Conservation (phyloP, 148 eudicot genomes). For the Persicaria maculosa region DNA sequence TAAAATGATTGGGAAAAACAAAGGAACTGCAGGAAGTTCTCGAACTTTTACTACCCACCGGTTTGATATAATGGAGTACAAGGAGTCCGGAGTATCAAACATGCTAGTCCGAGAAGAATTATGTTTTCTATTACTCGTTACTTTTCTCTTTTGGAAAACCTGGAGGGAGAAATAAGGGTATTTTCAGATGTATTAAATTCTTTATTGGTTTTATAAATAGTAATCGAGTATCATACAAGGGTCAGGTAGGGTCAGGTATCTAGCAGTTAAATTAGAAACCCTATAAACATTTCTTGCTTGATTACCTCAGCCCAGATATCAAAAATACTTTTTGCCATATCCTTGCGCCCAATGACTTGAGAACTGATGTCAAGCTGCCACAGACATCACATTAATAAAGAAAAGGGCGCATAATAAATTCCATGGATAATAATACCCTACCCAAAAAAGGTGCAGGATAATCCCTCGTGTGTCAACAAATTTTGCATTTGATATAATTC, state of each 20-base stretch:
- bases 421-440: neutral
- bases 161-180: constrained; percentile 16
- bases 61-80: constrained; percentile 62
- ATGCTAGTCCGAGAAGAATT: constrained; percentile 20
- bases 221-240: neutral
- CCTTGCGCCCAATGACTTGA: constrained; percentile 92
- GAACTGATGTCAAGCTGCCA: constrained; percentile 59
- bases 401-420: neutral
- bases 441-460: neutral
- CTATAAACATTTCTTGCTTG: neutral
- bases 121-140: constrained; percentile 39
- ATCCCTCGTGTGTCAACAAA: neutral
- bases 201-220: neutral
- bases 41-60: constrained; percentile 44
- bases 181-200: neutral
- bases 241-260: constrained; percentile 5
- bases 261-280: neutral
- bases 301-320: constrained; percentile 94
- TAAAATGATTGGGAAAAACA: constrained; percentile 10
- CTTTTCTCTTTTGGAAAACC: constrained; percentile 82
- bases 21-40: constrained; percentile 5
- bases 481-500: neutral
- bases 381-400: neutral
- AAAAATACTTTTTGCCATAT: constrained; percentile 70
- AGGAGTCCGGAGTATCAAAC: constrained; percentile 43